Percentiles rank a stretch among this genome's conserved stretches.
phyloP scores from a whole-genome alignment of 179 eudicot species.

The Silene coronaria region DNA sequence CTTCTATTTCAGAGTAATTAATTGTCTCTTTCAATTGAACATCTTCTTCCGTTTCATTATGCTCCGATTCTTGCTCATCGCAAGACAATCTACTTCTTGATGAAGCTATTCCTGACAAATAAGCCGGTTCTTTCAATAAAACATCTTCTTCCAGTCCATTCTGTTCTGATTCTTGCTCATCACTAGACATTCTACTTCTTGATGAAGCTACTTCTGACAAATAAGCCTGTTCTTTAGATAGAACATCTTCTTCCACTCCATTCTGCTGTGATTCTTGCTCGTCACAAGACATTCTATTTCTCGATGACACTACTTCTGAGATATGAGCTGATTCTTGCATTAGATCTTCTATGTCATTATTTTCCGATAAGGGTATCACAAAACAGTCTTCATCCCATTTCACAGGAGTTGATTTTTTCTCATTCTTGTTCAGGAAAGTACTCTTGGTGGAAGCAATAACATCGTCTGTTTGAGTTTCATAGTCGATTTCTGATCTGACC shows the following conservation, averaged over 20 bases:
- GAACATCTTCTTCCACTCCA: slow-evolving; percentile 15
- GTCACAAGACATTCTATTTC: slow-evolving; percentile 18
- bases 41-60: slow-evolving; percentile 12
- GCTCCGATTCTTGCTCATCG: slow-evolving; percentile 10
- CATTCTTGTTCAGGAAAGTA: slow-evolving; percentile 11
- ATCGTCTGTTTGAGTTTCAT: background rate
- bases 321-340: background rate
- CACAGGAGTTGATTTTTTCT: slow-evolving; percentile 19
- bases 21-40: slow-evolving; percentile 11
- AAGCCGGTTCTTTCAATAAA: background rate
- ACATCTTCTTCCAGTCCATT: slow-evolving; percentile 16
- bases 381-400: slow-evolving; percentile 34
- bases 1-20: slow-evolving; percentile 28
- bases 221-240: background rate
- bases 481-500: background rate
- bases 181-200: slow-evolving; percentile 19
- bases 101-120: slow-evolving; percentile 20
- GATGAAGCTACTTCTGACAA: slow-evolving; percentile 21
- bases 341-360: background rate
- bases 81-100: slow-evolving; percentile 21
- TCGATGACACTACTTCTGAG: slow-evolving; percentile 21
- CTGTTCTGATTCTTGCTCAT: slow-evolving; percentile 8
- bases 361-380: slow-evolving; percentile 24
- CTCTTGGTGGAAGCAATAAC: background rate
- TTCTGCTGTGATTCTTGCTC: slow-evolving; percentile 4